Evolutionary conservation across 345 rosid species (phyloP).

Genomic region (Hibiscus syriacus): DNA sequence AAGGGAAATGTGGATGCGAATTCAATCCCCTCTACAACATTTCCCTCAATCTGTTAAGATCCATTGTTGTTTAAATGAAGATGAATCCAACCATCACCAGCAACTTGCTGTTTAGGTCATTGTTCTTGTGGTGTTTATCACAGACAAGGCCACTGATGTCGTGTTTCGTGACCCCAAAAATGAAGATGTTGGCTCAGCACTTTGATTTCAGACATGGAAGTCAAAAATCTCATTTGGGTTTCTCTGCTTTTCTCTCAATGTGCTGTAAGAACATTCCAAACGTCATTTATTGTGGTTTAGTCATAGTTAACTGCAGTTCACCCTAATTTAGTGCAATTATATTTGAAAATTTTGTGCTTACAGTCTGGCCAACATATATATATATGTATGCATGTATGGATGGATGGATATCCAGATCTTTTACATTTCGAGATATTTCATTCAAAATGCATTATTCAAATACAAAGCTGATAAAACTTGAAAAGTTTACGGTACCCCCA

Average conservation of each 20-base stretch:
- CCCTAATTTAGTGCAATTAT: background rate
- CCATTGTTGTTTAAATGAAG: slow-evolving; percentile 27
- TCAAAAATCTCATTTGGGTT: background rate
- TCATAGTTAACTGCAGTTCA: background rate
- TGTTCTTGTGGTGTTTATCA: background rate
- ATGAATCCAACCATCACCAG: slow-evolving; percentile 35
- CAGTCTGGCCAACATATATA: slow-evolving; percentile 7
- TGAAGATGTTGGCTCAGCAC: background rate
- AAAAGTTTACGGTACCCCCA: background rate
- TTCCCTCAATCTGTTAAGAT: slow-evolving; percentile 1
- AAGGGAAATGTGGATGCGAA: slow-evolving; percentile 32
- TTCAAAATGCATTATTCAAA: background rate
- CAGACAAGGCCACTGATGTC: background rate
- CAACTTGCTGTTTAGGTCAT: slow-evolving; percentile 31
- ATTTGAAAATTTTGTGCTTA: background rate
- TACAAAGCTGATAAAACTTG: background rate
- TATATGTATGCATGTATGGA: too few relatives aligned
- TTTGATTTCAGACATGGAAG: background rate
- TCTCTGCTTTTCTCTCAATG: background rate
- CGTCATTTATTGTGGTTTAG: background rate
- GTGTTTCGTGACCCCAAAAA: background rate
- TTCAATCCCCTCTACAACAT: slow-evolving; percentile 17
- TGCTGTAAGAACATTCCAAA: background rate
- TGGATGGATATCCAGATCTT: too few relatives aligned
- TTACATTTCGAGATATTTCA: too few relatives aligned